Evolutionary conservation across 176 grass and related monocot species (phyloP).

Genomic region (Aegilops longissima): DNA sequence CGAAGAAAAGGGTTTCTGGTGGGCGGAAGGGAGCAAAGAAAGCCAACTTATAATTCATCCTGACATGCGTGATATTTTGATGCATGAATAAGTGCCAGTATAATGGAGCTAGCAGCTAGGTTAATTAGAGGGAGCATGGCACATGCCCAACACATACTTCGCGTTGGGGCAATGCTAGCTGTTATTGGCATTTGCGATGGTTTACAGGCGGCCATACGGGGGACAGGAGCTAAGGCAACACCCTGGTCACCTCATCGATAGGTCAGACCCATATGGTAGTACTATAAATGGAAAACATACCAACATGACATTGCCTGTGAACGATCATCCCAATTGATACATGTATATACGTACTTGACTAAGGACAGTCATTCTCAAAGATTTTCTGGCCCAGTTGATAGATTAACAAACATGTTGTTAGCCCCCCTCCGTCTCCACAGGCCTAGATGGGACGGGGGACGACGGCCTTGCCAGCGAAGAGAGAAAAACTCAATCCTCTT

Average conservation of each 20-base stretch:
- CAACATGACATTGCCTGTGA: background rate
- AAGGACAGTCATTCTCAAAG: background rate
- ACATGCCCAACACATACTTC: constrained; percentile 37
- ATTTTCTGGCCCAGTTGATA: background rate
- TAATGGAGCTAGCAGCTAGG: constrained; percentile 10
- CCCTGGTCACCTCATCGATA: constrained; percentile 12
- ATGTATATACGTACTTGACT: background rate
- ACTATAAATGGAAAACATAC: background rate
- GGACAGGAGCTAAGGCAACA: constrained; percentile 19
- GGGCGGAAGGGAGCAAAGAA: background rate
- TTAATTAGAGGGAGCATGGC: constrained; percentile 27
- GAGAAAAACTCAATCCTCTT: background rate
- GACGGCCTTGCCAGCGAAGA: background rate
- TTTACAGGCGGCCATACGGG: constrained; percentile 15
- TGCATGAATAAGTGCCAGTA: background rate
- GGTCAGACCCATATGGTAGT: constrained; percentile 36
- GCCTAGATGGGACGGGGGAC: too few species aligned
- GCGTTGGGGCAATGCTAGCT: constrained; percentile 20
- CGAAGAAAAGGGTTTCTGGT: constrained; percentile 5
- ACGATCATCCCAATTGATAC: background rate
- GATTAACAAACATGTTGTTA: background rate
- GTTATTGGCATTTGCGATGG: constrained; percentile 24
- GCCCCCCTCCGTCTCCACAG: too few species aligned
- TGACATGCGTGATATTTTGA: constrained; percentile 31
- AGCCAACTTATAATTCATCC: constrained; percentile 29